phyloP scores from a whole-genome alignment of 179 eudicot genomes.

The Pouteria campechiana region DNA sequence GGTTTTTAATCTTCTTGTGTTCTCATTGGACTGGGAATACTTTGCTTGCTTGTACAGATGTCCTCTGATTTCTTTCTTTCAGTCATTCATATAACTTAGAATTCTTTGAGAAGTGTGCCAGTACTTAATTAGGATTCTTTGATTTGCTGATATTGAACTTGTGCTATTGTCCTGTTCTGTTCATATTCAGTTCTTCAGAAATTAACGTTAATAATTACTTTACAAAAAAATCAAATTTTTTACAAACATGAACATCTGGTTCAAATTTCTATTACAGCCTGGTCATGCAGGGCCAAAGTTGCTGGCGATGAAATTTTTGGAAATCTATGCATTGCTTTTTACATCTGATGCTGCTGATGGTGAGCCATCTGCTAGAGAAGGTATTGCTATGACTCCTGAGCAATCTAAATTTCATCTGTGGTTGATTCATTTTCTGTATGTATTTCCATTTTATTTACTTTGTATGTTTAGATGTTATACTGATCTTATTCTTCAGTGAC shows the following conservation, averaged over 20 bases:
- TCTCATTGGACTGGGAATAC: too few species aligned
- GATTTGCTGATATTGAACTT: too few species aligned
- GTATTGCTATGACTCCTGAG: constrained; percentile 21
- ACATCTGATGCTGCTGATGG: constrained; percentile 42
- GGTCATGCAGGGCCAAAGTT: constrained; percentile 52
- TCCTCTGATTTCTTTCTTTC: too few species aligned
- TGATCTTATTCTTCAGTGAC: background rate
- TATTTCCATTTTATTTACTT: background rate
- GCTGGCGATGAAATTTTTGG: constrained; percentile 73
- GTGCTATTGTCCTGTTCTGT: too few species aligned
- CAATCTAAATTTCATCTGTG: background rate
- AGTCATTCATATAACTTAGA: too few species aligned
- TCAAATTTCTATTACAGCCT: constrained; percentile 39
- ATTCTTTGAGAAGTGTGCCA: too few species aligned
- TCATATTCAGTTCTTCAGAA: too few species aligned
- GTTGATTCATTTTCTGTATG: constrained; percentile 1
- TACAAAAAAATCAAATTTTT: too few species aligned
- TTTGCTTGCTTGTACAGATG: too few species aligned
- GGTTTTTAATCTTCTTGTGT: too few species aligned
- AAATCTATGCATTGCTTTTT: constrained; percentile 54
- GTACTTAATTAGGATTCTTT: too few species aligned
- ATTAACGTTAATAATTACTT: too few species aligned
- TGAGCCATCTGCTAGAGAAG: constrained; percentile 37
- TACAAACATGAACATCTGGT: background rate
- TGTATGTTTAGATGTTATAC: background rate